phyloP scores from a whole-genome alignment of 2,329 filamentous ascomycete species.

The Verticillium dahliae region DNA sequence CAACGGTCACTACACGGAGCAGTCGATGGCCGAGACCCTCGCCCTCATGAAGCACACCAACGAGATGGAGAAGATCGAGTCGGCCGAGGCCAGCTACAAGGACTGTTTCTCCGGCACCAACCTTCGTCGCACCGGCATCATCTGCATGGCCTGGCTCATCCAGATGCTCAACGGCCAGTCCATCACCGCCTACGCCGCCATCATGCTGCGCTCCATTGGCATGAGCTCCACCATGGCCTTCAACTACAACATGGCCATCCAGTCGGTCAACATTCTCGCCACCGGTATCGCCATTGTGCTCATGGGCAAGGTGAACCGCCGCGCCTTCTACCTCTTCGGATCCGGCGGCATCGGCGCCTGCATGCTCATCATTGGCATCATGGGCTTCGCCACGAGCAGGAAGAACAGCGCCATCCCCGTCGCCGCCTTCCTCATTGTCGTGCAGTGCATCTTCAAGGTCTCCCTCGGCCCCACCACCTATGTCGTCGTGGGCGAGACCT shows the following conservation, averaged over 20 bases:
- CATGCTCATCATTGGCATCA: slow-evolving; percentile 34
- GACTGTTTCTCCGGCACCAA: slow-evolving; percentile 32
- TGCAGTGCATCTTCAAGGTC: slow-evolving; percentile 33
- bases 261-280: slow-evolving; percentile 33
- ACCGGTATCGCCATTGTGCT: slow-evolving; percentile 31
- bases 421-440: slow-evolving; percentile 30
- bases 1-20: slow-evolving; percentile 26
- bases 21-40: slow-evolving; percentile 29
- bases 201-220: slow-evolving; percentile 44
- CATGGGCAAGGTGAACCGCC: slow-evolving; percentile 29
- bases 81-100: slow-evolving; percentile 22
- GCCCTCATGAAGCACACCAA: slow-evolving; percentile 33
- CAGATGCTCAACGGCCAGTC: slow-evolving; percentile 27
- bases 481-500: slow-evolving; percentile 36
- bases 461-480: slow-evolving; percentile 38
- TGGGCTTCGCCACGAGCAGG: slow-evolving; percentile 21
- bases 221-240: slow-evolving; percentile 35
- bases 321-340: slow-evolving; percentile 32
- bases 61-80: slow-evolving; percentile 24
- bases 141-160: slow-evolving; percentile 20
- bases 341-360: slow-evolving; percentile 29
- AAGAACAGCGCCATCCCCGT: slow-evolving; percentile 21
- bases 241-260: slow-evolving; percentile 40
- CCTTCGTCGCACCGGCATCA: slow-evolving; percentile 22
- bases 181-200: slow-evolving; percentile 47